Evolutionary conservation across 148 eudicot species (phyloP), one percentile per base, ranked within the genome.

Genomic region (Vaccinium vitisidaea): DNA sequence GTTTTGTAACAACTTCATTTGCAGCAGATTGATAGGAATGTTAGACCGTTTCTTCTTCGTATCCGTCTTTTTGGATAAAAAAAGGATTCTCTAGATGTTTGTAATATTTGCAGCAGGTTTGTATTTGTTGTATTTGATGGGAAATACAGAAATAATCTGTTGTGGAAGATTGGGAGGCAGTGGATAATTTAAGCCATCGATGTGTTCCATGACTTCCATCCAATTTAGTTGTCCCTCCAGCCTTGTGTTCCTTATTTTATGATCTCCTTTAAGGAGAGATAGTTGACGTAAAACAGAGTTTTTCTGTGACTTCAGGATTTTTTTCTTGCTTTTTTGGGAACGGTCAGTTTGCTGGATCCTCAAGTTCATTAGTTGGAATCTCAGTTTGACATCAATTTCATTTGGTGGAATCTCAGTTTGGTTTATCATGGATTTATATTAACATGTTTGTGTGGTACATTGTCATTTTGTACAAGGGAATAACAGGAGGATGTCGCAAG

Each of bases 41-140:
- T 79, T 79, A 43, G 82, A 53, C 36, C 76, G 83, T 87, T 30
- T 88, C 75, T 30, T 88, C 75, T 85, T 86, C 82, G 80, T 69
- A 80, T 84, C 88, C 82, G 36, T 76, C 81, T 81, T 88, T 89
- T 88, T 89, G 86, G 89, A 79, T 75, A 55, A 84, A 79, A 49
- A 79, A 49, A 13, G 52, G 54, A 39, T 88, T 83, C 30, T 78
- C 25, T 81, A 79, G 86, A 55, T 70, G 87, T 32, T 83, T 86
- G 85, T 89, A 89, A 80, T 86, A 78, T 86, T 86, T 32, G 85
- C 86, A 85, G 90, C 75, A 87, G 91, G 89, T 88, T 89, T 91
- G 91, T 88, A 90, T 91, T 90, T 93, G 96, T 91, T 95, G 96
- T 94, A 93, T 94, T 86, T 88, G 91, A 87, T 90, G 50, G 90